Evolutionary conservation across 768 basidiomycete genomes (phyloP).

Genomic region (Tylopilus felleus): DNA sequence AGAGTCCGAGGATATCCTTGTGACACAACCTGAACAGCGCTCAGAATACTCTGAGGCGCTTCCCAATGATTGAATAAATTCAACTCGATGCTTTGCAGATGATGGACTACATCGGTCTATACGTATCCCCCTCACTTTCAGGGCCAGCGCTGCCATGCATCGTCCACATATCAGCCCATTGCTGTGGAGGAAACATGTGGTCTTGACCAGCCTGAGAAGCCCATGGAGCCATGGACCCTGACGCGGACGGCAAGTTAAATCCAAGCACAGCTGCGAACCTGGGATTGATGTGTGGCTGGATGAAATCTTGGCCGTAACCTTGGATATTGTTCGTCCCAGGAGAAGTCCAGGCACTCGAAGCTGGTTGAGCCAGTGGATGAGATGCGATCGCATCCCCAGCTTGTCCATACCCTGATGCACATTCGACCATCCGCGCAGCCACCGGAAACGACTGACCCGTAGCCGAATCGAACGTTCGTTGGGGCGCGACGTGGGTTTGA

Average conservation of each 20-base stretch:
- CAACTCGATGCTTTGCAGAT: background rate
- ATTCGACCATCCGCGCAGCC: conserved; percentile 46
- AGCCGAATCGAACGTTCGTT: conserved; percentile 32
- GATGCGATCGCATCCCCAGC: conserved; percentile 22
- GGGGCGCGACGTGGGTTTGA: conserved; percentile 11
- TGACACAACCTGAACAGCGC: background rate
- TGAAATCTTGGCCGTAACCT: conserved; percentile 29
- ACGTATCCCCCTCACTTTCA: conserved; percentile 23
- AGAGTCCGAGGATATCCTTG: background rate
- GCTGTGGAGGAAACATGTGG: conserved; percentile 5
- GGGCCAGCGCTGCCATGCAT: conserved; percentile 27
- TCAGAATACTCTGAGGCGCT: conserved; percentile 3
- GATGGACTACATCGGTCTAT: conserved; percentile 27
- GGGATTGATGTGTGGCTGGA: conserved; percentile 87
- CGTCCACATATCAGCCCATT: conserved; percentile 42
- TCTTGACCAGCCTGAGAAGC: conserved; percentile 17
- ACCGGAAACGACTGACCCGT: conserved; percentile 36
- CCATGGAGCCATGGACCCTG: conserved; percentile 22
- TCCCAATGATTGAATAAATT: conserved; percentile 16
- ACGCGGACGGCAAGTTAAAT: conserved; percentile 34
- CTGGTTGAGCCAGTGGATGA: conserved; percentile 10
- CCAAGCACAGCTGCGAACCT: conserved; percentile 70
- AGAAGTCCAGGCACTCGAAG: conserved; percentile 19
- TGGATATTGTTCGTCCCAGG: conserved; percentile 8
- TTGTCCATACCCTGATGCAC: conserved; percentile 43